phyloP scores from a whole-genome alignment of 2,329 filamentous ascomycete species.

The Cordyceps sp. region DNA sequence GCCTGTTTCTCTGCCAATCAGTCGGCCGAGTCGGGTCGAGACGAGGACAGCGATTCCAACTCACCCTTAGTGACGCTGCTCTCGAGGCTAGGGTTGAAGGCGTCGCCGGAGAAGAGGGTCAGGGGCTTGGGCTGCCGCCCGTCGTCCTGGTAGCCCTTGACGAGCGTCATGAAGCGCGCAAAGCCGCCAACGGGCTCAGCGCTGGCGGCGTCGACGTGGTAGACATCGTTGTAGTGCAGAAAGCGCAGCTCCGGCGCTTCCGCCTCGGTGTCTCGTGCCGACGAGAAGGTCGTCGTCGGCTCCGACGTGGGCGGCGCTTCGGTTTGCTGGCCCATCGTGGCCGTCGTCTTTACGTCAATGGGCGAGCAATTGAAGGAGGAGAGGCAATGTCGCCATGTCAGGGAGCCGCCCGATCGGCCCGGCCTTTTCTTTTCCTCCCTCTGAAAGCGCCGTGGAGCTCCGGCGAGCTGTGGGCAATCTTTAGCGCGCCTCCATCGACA shows the following conservation, averaged over 20 bases:
- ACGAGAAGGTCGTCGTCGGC: conserved; percentile 10
- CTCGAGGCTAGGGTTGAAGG: conserved; percentile 81
- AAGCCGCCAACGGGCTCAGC: conserved; percentile 73
- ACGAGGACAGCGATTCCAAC: conserved; percentile 2
- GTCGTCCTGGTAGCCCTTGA: conserved; percentile 55
- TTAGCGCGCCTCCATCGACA: too few relatives aligned
- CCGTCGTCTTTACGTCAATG: too few relatives aligned
- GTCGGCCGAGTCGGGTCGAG: not conserved
- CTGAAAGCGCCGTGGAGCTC: too few relatives aligned
- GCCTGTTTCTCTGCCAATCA: conserved; percentile 28
- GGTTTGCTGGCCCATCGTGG: not conserved
- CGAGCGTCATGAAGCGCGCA: conserved; percentile 62
- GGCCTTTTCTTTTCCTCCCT: too few relatives aligned
- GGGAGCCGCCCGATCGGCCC: too few relatives aligned
- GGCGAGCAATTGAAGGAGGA: too few relatives aligned
- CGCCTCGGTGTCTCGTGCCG: conserved; percentile 4
- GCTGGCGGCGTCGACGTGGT: conserved; percentile 63
- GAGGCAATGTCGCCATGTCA: too few relatives aligned
- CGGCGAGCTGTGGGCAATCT: too few relatives aligned
- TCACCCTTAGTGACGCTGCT: conserved; percentile 74
- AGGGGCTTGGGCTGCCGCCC: conserved; percentile 46
- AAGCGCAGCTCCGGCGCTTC: conserved; percentile 53
- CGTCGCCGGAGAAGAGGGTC: conserved; percentile 83
- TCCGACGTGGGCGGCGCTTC: conserved; percentile 5
- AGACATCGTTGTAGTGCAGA: conserved; percentile 87